phyloP scores from a whole-genome alignment of 2,329 filamentous ascomycete genomes.

The Pestalotiopsis fici region DNA sequence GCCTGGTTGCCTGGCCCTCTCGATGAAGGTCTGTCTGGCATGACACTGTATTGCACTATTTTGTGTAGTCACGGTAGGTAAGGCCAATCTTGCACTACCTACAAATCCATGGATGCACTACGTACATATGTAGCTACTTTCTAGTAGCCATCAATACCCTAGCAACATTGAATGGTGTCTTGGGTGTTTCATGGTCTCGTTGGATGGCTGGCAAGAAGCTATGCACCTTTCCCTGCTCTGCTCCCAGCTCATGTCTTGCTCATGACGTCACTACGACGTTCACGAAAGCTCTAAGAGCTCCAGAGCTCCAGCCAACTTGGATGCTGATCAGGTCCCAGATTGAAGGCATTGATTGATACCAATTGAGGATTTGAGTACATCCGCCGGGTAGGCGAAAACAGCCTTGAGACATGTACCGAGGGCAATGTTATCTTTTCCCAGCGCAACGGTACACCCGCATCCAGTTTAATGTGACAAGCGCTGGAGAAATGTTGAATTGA shows the following conservation, averaged over 20 bases:
- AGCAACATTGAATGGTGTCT: too few relatives aligned
- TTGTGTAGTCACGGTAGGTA: too few relatives aligned
- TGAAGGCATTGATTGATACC: not conserved
- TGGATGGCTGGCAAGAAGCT: too few relatives aligned
- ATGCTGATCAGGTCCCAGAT: not conserved
- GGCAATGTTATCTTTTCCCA: not conserved
- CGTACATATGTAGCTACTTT: too few relatives aligned
- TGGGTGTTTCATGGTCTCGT: too few relatives aligned
- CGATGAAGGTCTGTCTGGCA: too few relatives aligned
- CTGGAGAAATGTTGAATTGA: not conserved
- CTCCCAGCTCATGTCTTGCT: not conserved
- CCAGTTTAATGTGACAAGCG: not conserved
- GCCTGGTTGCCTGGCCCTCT: too few relatives aligned
- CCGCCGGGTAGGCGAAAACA: not conserved
- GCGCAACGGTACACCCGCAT: not conserved
- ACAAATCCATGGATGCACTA: too few relatives aligned
- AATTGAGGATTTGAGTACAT: not conserved
- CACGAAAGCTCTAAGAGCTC: not conserved
- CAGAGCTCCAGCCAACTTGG: not conserved
- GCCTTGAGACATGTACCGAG: not conserved
- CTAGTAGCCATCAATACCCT: too few relatives aligned
- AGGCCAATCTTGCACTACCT: too few relatives aligned
- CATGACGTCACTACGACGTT: slow-evolving; percentile 7
- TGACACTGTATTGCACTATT: too few relatives aligned
- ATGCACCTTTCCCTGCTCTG: too few relatives aligned